Conservation (phyloP, 768 basidiomycete species). For the Mycena leptocephala region DNA sequence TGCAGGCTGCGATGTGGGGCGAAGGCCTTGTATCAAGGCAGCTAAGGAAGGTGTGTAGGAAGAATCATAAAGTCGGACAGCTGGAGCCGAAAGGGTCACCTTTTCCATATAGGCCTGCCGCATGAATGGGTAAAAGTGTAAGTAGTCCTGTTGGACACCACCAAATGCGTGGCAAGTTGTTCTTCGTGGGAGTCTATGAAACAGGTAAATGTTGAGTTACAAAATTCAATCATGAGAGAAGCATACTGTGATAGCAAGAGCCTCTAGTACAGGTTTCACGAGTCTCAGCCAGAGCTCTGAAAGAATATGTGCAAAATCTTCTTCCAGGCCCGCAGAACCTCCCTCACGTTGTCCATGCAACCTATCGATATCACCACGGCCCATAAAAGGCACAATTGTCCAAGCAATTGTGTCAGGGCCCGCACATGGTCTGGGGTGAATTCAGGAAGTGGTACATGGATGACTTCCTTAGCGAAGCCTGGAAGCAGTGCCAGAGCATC, state of each 20-base stretch:
- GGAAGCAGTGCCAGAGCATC: constrained; percentile 51
- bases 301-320: constrained; percentile 1
- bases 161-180: background rate
- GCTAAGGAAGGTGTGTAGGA: constrained; percentile 35
- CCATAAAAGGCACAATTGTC: no score
- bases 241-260: background rate
- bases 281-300: background rate
- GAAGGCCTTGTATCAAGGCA: background rate
- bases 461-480: background rate
- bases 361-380: no score
- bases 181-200: background rate
- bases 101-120: constrained; percentile 49
- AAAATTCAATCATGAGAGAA: constrained; percentile 4
- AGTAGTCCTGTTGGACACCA: constrained; percentile 42
- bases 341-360: no score
- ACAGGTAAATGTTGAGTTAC: background rate
- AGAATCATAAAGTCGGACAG: constrained; percentile 39
- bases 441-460: constrained; percentile 1
- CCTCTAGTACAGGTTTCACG: background rate
- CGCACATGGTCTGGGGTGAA: background rate
- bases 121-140: constrained; percentile 54
- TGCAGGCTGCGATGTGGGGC: no score
- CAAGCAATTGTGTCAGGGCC: no score
- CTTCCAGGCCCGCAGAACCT: background rate
- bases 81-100: background rate